Percentiles rank a stretch among this genome's conserved stretches.
phyloP scores from a whole-genome alignment of 148 eudicot species.

The Vaccinium darrowii region DNA sequence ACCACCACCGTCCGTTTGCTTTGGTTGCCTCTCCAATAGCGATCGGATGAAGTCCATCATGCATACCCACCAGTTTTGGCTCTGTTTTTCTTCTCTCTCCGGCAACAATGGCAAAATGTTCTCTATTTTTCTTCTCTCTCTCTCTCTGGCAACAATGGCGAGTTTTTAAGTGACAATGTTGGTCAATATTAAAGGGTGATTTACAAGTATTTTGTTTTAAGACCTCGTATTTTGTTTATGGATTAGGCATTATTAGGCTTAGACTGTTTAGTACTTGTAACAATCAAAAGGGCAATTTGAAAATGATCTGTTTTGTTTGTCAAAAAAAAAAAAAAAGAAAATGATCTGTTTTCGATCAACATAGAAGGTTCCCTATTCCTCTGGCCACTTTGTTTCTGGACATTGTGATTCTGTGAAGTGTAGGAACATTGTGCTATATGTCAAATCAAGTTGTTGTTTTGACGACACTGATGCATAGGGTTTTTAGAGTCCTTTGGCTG shows the following conservation, averaged over 20 bases:
- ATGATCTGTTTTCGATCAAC: background rate
- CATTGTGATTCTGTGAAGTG: too few species aligned
- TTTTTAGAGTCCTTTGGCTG: too few species aligned
- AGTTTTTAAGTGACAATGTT: background rate
- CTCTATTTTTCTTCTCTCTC: too few species aligned
- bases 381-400: too few species aligned
- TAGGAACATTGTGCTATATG: background rate
- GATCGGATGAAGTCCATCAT: too few species aligned
- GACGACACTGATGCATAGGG: background rate
- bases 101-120: too few species aligned
- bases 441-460: conserved; percentile 2
- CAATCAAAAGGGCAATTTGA: background rate
- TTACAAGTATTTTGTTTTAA: background rate
- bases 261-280: background rate
- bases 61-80: too few species aligned
- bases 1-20: too few species aligned
- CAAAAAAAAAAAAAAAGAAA: too few species aligned
- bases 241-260: background rate
- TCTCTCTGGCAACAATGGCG: background rate
- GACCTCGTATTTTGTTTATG: background rate
- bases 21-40: too few species aligned
- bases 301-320: background rate
- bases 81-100: too few species aligned
- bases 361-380: background rate
- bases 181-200: background rate